Evolutionary conservation across 2,329 filamentous ascomycete species (phyloP).

Genomic region (Gliomastix tumulicola): DNA sequence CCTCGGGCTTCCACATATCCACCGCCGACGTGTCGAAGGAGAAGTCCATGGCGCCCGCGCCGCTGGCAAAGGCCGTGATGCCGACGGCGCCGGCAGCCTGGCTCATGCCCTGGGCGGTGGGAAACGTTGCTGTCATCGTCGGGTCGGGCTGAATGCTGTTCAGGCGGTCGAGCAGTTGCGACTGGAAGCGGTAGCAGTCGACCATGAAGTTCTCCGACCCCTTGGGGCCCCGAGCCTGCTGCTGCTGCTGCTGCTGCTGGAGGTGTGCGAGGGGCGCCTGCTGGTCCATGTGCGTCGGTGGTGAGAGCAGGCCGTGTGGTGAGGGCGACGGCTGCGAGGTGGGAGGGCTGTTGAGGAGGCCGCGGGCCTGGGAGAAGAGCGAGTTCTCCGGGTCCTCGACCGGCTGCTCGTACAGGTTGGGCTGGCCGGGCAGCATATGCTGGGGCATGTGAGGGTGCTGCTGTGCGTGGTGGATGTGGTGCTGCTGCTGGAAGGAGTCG

Average conservation of each 20-base stretch:
- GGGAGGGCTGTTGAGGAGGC: slow-evolving; percentile 11
- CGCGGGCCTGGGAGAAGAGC: slow-evolving; percentile 4
- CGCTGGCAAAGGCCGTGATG: slow-evolving; percentile 7
- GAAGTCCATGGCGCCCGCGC: slow-evolving; percentile 12
- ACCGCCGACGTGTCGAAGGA: slow-evolving; percentile 9
- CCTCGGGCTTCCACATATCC: slow-evolving; percentile 11
- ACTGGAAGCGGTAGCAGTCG: slow-evolving; percentile 16
- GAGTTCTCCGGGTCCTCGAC: slow-evolving; percentile 6
- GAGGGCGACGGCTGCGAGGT: slow-evolving; percentile 9
- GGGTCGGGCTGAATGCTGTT: slow-evolving; percentile 10
- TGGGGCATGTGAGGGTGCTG: background rate
- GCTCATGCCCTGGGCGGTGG: slow-evolving; percentile 3
- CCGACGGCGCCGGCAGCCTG: slow-evolving; percentile 7
- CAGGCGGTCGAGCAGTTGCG: slow-evolving; percentile 12
- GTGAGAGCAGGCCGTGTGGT: slow-evolving; percentile 2
- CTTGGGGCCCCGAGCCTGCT: slow-evolving; percentile 1
- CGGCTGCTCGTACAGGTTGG: slow-evolving; percentile 7
- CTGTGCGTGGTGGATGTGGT: slow-evolving; percentile 3
- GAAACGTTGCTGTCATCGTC: background rate
- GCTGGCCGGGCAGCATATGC: slow-evolving; percentile 2
- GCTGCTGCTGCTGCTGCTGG: background rate
- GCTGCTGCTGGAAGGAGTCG: background rate
- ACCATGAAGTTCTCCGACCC: slow-evolving; percentile 12
- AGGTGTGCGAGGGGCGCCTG: slow-evolving; percentile 4
- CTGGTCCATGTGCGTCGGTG: slow-evolving; percentile 4